Evolutionary conservation across 176 grass and related monocot genomes (phyloP).

Genomic region (Eragrostis curvula): DNA sequence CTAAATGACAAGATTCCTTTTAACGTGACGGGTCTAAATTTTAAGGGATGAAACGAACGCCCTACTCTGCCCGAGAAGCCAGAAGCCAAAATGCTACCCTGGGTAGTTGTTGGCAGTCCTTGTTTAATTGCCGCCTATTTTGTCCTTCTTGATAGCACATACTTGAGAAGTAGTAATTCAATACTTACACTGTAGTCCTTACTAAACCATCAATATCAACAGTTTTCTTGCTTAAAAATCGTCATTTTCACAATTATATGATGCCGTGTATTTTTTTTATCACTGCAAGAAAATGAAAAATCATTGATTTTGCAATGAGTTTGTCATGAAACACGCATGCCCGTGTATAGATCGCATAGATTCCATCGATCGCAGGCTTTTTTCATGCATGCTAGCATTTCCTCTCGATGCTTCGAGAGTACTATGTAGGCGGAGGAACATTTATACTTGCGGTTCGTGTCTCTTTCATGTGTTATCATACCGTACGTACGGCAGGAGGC

Average conservation of each 20-base stretch:
- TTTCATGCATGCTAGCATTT: not conserved
- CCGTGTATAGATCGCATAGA: not conserved
- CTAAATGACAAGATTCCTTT: too few relatives aligned
- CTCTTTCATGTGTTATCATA: too few relatives aligned
- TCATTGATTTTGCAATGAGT: too few relatives aligned
- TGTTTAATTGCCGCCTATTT: not conserved
- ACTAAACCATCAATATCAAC: not conserved
- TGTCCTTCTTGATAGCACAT: not conserved
- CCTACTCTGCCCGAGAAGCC: not conserved
- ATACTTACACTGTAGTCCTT: not conserved
- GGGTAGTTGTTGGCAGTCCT: not conserved
- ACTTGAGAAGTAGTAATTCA: not conserved
- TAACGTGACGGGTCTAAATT: too few relatives aligned
- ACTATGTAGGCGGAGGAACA: not conserved
- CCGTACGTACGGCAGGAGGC: too few relatives aligned
- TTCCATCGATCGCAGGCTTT: not conserved
- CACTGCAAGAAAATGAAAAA: not conserved
- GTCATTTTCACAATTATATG: too few relatives aligned
- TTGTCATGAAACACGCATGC: not conserved
- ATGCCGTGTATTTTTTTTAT: not conserved
- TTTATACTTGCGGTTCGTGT: not conserved
- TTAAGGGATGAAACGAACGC: too few relatives aligned
- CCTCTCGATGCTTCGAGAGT: not conserved
- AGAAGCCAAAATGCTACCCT: not conserved
- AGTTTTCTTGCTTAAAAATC: not conserved